Evolutionary conservation across 495 filamentous ascomycete genomes (phyloP), one percentile per base, ranked within the genome.

Genomic region (Parmelia sp.): DNA sequence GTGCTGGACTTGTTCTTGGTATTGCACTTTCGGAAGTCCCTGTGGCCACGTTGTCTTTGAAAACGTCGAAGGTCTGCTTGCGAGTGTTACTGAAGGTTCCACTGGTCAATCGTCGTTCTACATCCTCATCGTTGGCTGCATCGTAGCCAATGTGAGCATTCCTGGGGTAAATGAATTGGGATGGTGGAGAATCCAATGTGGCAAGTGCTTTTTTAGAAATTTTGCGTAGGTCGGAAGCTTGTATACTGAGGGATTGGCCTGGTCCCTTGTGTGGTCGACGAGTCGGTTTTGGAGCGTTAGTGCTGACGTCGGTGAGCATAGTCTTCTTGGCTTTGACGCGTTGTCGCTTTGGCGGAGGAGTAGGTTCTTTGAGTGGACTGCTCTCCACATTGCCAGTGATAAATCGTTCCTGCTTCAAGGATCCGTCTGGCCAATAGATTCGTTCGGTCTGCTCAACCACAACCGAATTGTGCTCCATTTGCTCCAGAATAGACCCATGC

Each of bases 371-470:
- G 39, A 81, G 42, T 15, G 79, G 80, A 65, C 75, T 82, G 66
- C 78, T 74, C 56, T 83, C 80, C 35, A 81, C 76, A 66, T 81
- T 77, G 10, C 83, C 81, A 9, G 82, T 80, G 51, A 89, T 89
- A 39, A 75, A 69, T 61, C 83, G 78, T 65, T 83, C 70, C 73
- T 75, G 86, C 73, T 82, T 83, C 67, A 78, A 79, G 44, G 63
- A 77, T 35, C 77, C 90, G 51, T 69, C 79, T 62, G 72, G 81
- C 49, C 74, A 83, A 75, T 72, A 92, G 25, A 95, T 82, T 53
- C 83, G 73, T 71, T 96, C 92, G 0, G 74, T 82, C 11, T 90
- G 85, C 67, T 87, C 84, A n/a, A 92, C 85, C 8, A 78, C 75
- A 27, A 72, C 71, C 0, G 91, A 92, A 23, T 86, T 86, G 37